Percentiles rank a stretch among this genome's conserved stretches.
Conservation (phyloP, 208 protist genomes). For the Acanthamoeba sp. region DNA sequence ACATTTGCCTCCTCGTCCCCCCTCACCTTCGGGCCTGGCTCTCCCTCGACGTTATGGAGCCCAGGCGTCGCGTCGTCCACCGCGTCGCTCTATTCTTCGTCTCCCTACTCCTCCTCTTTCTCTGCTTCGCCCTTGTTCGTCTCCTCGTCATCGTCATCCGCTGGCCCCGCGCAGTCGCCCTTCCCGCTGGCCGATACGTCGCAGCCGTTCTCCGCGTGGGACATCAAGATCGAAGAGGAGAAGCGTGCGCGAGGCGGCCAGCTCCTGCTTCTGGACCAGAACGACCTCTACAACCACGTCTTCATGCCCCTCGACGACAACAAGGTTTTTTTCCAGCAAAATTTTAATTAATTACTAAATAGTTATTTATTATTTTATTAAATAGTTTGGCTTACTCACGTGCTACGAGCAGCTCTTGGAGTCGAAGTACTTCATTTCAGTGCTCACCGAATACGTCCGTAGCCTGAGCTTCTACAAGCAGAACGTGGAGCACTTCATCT, state of each 20-base stretch:
- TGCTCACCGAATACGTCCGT: conserved; percentile 80
- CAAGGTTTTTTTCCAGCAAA: neutral
- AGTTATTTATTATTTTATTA: too few species aligned
- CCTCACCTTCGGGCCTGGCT: neutral
- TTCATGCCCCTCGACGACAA: conserved; percentile 65
- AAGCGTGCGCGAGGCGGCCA: conserved; percentile 15
- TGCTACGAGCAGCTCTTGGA: neutral
- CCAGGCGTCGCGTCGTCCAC: neutral
- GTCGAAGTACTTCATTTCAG: conserved; percentile 69
- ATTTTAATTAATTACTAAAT: too few species aligned
- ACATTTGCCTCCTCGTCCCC: neutral
- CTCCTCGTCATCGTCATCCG: neutral
- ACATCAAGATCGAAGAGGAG: conserved; percentile 2
- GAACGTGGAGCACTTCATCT: conserved; percentile 74
- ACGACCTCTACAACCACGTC: conserved; percentile 76
- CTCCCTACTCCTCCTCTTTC: neutral
- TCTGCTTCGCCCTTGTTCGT: neutral
- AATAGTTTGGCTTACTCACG: neutral
- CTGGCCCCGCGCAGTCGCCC: neutral
- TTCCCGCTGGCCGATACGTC: conserved; percentile 6
- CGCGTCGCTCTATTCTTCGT: neutral
- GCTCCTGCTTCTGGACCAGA: conserved; percentile 71
- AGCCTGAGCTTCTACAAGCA: conserved; percentile 68
- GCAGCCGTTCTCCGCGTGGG: conserved; percentile 8
- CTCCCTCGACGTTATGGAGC: neutral